Percentiles rank a stretch among this genome's conserved stretches.
Evolutionary conservation across 371 early-diverging fungal species (phyloP).

Genomic region (Mortierella sp.): DNA sequence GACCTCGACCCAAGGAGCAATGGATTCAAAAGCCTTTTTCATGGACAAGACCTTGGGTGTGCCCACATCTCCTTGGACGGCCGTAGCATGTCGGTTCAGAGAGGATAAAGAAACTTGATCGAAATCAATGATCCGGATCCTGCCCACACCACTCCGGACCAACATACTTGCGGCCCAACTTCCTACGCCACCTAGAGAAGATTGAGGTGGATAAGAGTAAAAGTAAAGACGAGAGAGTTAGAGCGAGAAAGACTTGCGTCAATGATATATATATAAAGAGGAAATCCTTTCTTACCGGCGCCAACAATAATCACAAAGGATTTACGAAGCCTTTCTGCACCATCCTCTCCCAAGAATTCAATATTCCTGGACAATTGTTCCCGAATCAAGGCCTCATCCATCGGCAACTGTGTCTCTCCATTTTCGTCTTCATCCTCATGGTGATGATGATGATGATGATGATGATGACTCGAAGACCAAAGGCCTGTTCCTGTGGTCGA

Average conservation of each 20-base stretch:
- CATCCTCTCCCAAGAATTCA: conserved; percentile 88
- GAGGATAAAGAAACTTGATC: conserved; percentile 94
- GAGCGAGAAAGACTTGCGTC: neutral
- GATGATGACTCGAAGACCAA: neutral
- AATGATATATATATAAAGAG: neutral
- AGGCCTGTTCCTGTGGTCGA: neutral
- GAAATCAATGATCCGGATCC: conserved; percentile 93
- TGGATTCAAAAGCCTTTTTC: conserved; percentile 71
- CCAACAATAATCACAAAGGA: conserved; percentile 95
- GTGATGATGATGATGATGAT: conserved; percentile 1
- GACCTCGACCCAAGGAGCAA: conserved; percentile 83
- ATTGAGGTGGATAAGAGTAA: neutral
- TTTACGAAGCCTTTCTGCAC: conserved; percentile 68
- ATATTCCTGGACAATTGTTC: conserved; percentile 90
- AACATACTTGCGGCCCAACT: conserved; percentile 94
- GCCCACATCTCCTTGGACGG: conserved; percentile 89
- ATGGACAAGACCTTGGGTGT: conserved; percentile 87
- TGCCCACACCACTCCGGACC: conserved; percentile 87
- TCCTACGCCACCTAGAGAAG: conserved; percentile 82
- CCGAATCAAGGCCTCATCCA: conserved; percentile 73
- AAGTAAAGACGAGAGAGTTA: neutral
- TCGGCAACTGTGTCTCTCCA: conserved; percentile 9
- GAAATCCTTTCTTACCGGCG: conserved; percentile 58
- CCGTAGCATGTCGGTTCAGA: conserved; percentile 94
- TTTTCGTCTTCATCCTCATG: conserved; percentile 6